Evolutionary conservation across 495 filamentous ascomycete species (phyloP), one percentile per base, ranked within the genome.

Genomic region (Aspergillus incahuasiensis): DNA sequence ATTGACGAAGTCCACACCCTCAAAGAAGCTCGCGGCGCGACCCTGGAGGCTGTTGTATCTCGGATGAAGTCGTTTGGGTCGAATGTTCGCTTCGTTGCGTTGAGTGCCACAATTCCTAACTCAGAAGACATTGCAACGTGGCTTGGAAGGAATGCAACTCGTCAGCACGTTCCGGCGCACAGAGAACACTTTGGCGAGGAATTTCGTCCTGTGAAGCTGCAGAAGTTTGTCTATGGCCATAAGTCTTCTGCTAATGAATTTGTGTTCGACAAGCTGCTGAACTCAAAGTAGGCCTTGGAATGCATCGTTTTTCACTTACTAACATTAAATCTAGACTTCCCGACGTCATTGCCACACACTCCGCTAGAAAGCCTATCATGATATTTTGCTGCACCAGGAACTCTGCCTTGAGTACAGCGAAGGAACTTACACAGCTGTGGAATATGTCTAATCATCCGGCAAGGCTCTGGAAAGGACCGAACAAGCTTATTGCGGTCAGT

Each of bases 1-100:
- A 95, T 98, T 58, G 94, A 98, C 63, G 94, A 98, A 63, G 92
- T 98, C 0, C 94, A 98, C 64, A 92, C 96, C 35, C 79, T 98
- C 47, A 96, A 92, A 61, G 94, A 97, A 55, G 72, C 79, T 5
- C 85, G 94, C 9, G 94, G 94, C 9, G 92, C 94, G 9, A 96
- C 90, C 0, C 78, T 98, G 5, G 94, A 98, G 66, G 90, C 90
- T n/a, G 89, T 97, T 9, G 91, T 97, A 2, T 96, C 92, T 35
- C 86, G 94, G 6, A 98, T 96, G 94, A 97, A 96, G 71, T 88
- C 88, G 0, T 86, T 91, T 50, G 89, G 89, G 1, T 86, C 87
- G 0, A 84, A 90, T 67, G 86, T 97, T 3, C 85, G 94, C 12
- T 97, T 98, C 60, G 75, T 98, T 20, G 94, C 94, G 13, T 71